Conservation (phyloP, 2,329 filamentous ascomycete genomes). For the Raffaelea ambrosiae region DNA sequence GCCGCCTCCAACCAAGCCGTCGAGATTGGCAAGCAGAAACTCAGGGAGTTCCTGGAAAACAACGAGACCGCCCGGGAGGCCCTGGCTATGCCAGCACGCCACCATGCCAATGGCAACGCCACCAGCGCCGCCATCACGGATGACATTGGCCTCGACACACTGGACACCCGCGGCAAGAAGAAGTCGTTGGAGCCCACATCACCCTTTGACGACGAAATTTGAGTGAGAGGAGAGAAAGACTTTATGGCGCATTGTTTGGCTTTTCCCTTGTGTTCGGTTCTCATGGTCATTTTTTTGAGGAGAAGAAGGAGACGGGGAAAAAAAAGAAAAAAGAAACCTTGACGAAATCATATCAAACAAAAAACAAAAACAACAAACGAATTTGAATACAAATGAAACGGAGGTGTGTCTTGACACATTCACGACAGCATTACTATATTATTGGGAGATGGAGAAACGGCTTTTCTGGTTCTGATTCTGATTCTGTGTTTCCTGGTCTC, state of each 20-base stretch:
- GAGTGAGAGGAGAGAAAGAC: constrained; percentile 13
- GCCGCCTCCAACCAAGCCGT: constrained; percentile 79
- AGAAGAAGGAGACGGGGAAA: background rate
- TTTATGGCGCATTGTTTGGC: too few relatives aligned
- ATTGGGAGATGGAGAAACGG: too few relatives aligned
- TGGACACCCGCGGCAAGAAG: constrained; percentile 53
- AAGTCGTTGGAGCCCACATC: constrained; percentile 19
- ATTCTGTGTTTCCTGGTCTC: background rate
- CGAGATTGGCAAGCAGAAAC: constrained; percentile 83
- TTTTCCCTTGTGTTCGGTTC: background rate
- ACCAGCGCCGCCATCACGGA: constrained; percentile 31
- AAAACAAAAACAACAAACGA: background rate
- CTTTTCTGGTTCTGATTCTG: background rate
- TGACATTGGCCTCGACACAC: constrained; percentile 47
- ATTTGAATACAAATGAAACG: too few relatives aligned
- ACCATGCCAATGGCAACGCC: constrained; percentile 12
- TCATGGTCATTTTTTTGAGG: background rate
- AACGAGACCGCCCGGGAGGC: constrained; percentile 80
- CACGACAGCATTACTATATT: too few relatives aligned
- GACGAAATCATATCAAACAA: background rate
- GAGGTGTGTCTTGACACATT: too few relatives aligned
- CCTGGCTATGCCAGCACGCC: constrained; percentile 59
- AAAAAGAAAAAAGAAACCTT: background rate
- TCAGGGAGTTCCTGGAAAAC: constrained; percentile 81
- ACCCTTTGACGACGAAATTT: constrained; percentile 47